Evolutionary conservation across 73 alveolate genomes (phyloP).

Genomic region (Tetrahymena elliotti): DNA sequence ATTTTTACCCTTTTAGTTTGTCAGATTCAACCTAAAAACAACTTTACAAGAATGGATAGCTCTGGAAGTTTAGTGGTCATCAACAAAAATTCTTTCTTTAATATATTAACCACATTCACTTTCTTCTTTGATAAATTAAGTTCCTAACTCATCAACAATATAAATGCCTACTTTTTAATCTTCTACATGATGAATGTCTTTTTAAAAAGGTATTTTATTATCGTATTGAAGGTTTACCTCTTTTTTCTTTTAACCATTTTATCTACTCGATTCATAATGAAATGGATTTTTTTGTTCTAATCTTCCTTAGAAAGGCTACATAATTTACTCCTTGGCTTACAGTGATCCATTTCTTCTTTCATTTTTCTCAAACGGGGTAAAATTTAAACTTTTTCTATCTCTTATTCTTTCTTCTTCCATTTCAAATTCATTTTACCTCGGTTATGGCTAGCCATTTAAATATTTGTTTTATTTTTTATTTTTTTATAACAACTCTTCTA

Average conservation of each 20-base stretch:
- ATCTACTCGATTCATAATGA: no score
- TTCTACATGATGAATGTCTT: background rate
- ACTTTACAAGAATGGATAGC: background rate
- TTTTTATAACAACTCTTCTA: background rate
- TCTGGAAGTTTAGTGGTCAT: background rate
- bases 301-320: background rate
- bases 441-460: background rate
- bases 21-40: background rate
- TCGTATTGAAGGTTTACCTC: background rate
- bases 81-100: background rate
- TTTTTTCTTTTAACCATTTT: background rate
- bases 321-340: background rate
- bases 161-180: background rate
- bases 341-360: background rate
- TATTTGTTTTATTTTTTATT: no score
- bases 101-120: background rate
- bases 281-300: background rate
- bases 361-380: background rate
- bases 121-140: background rate
- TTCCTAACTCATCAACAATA: background rate
- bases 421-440: background rate
- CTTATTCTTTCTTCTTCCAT: background rate
- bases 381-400: background rate
- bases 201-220: background rate
- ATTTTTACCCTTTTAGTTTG: background rate